Evolutionary conservation across 768 basidiomycete species (phyloP).

Genomic region (Collybiopsis luxurians): DNA sequence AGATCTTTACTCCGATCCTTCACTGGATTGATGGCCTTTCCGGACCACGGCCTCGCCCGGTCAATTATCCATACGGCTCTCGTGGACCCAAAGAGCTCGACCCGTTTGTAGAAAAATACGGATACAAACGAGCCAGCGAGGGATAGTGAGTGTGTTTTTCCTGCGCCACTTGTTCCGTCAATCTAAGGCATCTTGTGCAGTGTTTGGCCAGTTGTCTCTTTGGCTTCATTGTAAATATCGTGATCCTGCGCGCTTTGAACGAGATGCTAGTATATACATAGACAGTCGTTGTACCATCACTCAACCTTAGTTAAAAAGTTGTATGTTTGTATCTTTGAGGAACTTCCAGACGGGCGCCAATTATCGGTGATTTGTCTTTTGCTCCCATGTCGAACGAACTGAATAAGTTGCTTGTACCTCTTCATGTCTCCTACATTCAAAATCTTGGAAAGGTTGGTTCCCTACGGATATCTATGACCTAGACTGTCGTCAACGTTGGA

Average conservation of each 20-base stretch:
- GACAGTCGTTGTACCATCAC: background rate
- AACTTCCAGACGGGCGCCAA: background rate
- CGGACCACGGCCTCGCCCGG: slow-evolving; percentile 66
- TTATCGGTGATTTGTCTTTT: background rate
- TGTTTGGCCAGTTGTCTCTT: slow-evolving; percentile 71
- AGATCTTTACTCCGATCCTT: slow-evolving; percentile 93
- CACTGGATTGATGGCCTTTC: slow-evolving; percentile 91
- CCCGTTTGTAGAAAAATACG: slow-evolving; percentile 69
- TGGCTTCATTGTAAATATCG: slow-evolving; percentile 49
- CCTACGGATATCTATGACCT: background rate
- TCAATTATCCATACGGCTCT: slow-evolving; percentile 88
- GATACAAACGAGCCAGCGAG: slow-evolving; percentile 64
- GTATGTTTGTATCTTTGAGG: too few relatives aligned
- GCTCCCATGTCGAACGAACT: background rate
- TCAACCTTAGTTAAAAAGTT: too few relatives aligned
- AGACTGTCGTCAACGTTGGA: background rate
- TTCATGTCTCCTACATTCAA: slow-evolving; percentile 77
- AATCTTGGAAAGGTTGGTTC: slow-evolving; percentile 61
- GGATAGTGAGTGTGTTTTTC: slow-evolving; percentile 82
- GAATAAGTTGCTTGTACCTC: slow-evolving; percentile 34
- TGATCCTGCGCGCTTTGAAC: background rate
- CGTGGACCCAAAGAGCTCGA: slow-evolving; percentile 90
- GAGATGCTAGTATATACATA: background rate
- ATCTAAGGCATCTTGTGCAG: slow-evolving; percentile 30
- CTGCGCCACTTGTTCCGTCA: too few relatives aligned